phyloP scores from a whole-genome alignment of 176 grass and related monocot genomes.

The Olyra latifolia region DNA sequence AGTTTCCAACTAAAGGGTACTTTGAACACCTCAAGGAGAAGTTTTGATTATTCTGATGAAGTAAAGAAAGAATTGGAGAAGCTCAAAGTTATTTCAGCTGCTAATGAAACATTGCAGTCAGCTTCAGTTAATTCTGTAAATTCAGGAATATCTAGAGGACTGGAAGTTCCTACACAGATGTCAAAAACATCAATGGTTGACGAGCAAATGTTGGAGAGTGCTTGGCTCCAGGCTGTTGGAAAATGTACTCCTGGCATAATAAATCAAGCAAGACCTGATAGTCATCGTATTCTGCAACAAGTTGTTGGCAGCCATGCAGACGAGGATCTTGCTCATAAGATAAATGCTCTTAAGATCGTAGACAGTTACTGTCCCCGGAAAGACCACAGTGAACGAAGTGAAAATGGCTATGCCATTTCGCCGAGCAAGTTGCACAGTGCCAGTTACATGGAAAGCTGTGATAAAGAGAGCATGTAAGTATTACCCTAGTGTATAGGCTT shows the following conservation, averaged over 20 bases:
- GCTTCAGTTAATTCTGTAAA: slow-evolving; percentile 9
- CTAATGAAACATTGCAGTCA: slow-evolving; percentile 11
- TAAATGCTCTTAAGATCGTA: slow-evolving; percentile 58
- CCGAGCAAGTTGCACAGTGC: slow-evolving; percentile 67
- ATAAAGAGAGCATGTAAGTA: slow-evolving; percentile 68
- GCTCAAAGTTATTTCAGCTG: background rate
- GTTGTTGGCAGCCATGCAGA: slow-evolving; percentile 30
- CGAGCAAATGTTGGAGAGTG: slow-evolving; percentile 73
- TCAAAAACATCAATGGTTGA: slow-evolving; percentile 32
- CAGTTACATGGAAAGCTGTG: slow-evolving; percentile 40
- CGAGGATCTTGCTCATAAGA: slow-evolving; percentile 58
- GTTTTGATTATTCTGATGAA: slow-evolving; percentile 41
- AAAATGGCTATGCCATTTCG: slow-evolving; percentile 51
- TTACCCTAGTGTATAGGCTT: slow-evolving; percentile 5
- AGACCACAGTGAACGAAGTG: slow-evolving; percentile 26
- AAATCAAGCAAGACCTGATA: slow-evolving; percentile 51
- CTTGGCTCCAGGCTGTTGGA: slow-evolving; percentile 64
- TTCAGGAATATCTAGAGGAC: slow-evolving; percentile 35
- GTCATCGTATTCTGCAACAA: slow-evolving; percentile 60
- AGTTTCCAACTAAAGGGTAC: slow-evolving; percentile 31
- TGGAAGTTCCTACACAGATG: slow-evolving; percentile 11
- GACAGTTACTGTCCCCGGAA: slow-evolving; percentile 32
- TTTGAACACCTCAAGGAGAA: slow-evolving; percentile 39
- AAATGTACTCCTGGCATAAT: slow-evolving; percentile 48
- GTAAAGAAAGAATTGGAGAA: slow-evolving; percentile 29